phyloP scores from a whole-genome alignment of 768 basidiomycete genomes.

The Russula emetica region DNA sequence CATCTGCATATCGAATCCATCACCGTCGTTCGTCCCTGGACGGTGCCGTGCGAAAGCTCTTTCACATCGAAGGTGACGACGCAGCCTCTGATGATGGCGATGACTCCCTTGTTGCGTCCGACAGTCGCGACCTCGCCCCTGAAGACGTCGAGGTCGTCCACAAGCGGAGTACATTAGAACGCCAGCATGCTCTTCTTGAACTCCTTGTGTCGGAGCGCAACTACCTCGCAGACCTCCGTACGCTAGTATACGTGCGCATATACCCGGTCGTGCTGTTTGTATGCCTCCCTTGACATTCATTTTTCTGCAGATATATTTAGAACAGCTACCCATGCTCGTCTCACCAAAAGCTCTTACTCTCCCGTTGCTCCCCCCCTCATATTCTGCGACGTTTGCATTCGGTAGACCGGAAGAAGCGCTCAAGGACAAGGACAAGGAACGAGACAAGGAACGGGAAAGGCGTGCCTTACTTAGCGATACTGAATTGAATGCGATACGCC shows the following conservation, averaged over 20 bases:
- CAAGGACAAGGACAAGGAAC: conserved; percentile 19
- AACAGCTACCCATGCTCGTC: conserved; percentile 33
- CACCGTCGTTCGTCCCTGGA: conserved; percentile 20
- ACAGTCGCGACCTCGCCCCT: not conserved
- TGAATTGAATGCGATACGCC: conserved; percentile 56
- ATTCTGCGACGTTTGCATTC: conserved; percentile 27
- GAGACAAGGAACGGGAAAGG: conserved; percentile 33
- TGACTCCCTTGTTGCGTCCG: conserved; percentile 17
- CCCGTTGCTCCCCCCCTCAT: conserved; percentile 35
- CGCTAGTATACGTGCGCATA: conserved; percentile 63
- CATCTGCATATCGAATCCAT: conserved; percentile 10
- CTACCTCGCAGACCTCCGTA: conserved; percentile 75
- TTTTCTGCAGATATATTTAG: conserved; percentile 45
- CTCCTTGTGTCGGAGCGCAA: conserved; percentile 79
- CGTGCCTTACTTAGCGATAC: conserved; percentile 53
- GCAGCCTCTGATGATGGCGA: conserved; percentile 35
- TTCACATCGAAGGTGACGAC: conserved; percentile 37
- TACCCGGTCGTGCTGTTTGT: not conserved
- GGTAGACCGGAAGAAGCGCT: conserved; percentile 11
- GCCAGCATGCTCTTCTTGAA: conserved; percentile 77
- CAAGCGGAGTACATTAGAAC: conserved; percentile 25
- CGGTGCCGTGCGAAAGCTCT: conserved; percentile 25
- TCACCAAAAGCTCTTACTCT: conserved; percentile 30
- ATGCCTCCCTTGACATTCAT: conserved; percentile 1
- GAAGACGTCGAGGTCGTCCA: conserved; percentile 3